Evolutionary conservation across 2,329 filamentous ascomycete genomes (phyloP).

Genomic region (Remersonia thermophila): DNA sequence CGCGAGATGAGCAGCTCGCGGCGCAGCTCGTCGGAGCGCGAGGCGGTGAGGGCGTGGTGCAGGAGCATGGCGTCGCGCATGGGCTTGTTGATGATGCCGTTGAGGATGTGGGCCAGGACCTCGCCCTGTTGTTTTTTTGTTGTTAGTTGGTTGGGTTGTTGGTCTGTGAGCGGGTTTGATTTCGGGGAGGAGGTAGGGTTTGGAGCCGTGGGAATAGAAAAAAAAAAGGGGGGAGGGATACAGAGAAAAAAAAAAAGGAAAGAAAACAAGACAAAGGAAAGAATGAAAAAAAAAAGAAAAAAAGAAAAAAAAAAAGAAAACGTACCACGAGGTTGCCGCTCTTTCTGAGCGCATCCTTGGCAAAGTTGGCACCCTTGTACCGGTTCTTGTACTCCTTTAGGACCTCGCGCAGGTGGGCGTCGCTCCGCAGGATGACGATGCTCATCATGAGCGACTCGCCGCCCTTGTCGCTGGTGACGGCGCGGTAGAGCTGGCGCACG

Average conservation of each 20-base stretch:
- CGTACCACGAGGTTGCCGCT: constrained; percentile 85
- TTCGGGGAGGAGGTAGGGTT: background rate
- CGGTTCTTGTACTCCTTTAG: constrained; percentile 62
- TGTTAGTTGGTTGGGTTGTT: no score
- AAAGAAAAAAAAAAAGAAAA: constrained; percentile 20
- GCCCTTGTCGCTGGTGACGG: constrained; percentile 61
- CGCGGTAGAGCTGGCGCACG: constrained; percentile 54
- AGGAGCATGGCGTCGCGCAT: constrained; percentile 85
- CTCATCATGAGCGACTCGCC: constrained; percentile 81
- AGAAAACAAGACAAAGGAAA: no score
- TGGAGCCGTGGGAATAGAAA: no score
- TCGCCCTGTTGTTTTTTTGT: constrained; percentile 54
- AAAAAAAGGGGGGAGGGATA: background rate
- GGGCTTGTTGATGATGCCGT: constrained; percentile 90
- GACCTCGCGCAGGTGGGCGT: constrained; percentile 70
- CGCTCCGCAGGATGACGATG: constrained; percentile 69
- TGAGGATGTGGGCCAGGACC: constrained; percentile 85
- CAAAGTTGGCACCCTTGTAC: constrained; percentile 65
- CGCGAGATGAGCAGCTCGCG: constrained; percentile 80
- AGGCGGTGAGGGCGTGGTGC: constrained; percentile 74
- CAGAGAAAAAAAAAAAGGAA: background rate
- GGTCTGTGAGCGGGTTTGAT: no score
- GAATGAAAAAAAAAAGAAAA: background rate
- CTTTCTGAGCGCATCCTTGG: constrained; percentile 74
- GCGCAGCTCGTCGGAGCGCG: constrained; percentile 57